Evolutionary conservation across 371 early-diverging fungal genomes (phyloP).

Genomic region (Saksenaea vasiformis): DNA sequence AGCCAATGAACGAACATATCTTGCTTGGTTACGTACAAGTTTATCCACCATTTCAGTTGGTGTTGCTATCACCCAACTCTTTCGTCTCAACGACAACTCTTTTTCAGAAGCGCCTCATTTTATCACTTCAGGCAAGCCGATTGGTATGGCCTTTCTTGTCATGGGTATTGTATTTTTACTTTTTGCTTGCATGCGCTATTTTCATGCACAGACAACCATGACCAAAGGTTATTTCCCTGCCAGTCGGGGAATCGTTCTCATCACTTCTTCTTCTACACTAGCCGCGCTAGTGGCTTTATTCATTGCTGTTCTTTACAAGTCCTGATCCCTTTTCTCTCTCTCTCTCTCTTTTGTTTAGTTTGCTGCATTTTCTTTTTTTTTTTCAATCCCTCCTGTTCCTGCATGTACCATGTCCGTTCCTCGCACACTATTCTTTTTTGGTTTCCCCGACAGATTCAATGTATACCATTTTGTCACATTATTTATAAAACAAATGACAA

Average conservation of each 20-base stretch:
- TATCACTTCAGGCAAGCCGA: slow-evolving; percentile 29
- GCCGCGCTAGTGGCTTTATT: slow-evolving; percentile 34
- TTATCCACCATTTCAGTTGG: slow-evolving; percentile 76
- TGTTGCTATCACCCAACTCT: slow-evolving; percentile 76
- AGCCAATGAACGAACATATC: slow-evolving; percentile 82
- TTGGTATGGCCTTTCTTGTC: slow-evolving; percentile 60
- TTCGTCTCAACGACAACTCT: slow-evolving; percentile 53
- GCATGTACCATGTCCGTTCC: not conserved
- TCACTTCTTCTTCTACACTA: slow-evolving; percentile 43
- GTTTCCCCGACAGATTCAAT: not conserved
- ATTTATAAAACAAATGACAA: not conserved
- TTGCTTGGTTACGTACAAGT: slow-evolving; percentile 80
- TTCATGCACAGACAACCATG: slow-evolving; percentile 70
- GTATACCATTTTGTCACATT: slow-evolving; percentile 1
- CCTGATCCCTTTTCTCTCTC: slow-evolving; percentile 1
- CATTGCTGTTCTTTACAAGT: slow-evolving; percentile 15
- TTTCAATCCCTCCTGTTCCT: not conserved
- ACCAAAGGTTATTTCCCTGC: slow-evolving; percentile 74
- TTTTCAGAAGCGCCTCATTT: slow-evolving; percentile 20
- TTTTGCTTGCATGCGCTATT: slow-evolving; percentile 68
- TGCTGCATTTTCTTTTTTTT: not conserved
- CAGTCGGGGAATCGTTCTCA: slow-evolving; percentile 59
- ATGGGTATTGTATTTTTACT: slow-evolving; percentile 65
- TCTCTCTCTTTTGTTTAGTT: not conserved
- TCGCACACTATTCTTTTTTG: no score